Conservation (phyloP, 139 green algal genomes). For the Micromonas commoda region DNA sequence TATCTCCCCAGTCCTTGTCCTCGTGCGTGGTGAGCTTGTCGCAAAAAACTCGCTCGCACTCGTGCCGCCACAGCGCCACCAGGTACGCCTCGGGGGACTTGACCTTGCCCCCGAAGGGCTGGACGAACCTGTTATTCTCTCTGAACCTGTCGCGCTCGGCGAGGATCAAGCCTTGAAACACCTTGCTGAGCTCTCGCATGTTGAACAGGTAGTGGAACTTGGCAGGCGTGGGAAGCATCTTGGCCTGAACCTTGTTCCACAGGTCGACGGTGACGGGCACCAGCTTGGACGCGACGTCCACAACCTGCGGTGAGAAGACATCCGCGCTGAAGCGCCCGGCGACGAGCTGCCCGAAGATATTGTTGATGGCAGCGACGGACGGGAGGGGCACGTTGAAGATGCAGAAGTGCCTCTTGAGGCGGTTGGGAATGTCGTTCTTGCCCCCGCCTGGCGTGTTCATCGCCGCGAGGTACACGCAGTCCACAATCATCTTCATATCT, state of each 20-base stretch:
- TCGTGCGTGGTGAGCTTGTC: slow-evolving; percentile 71
- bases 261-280: slow-evolving; percentile 72
- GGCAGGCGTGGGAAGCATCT: slow-evolving; percentile 75
- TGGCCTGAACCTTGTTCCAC: slow-evolving; percentile 68
- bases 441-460: slow-evolving; percentile 87
- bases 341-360: slow-evolving; percentile 83
- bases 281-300: slow-evolving; percentile 67
- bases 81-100: slow-evolving; percentile 59
- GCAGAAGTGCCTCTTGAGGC: slow-evolving; percentile 85
- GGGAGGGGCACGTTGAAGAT: slow-evolving; percentile 81
- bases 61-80: slow-evolving; percentile 65
- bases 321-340: slow-evolving; percentile 56
- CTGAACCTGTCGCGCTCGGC: slow-evolving; percentile 61
- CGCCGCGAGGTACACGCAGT: slow-evolving; percentile 75
- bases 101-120: slow-evolving; percentile 69
- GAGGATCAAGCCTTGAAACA: slow-evolving; percentile 73
- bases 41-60: slow-evolving; percentile 65
- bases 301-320: slow-evolving; percentile 52
- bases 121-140: slow-evolving; percentile 48
- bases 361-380: slow-evolving; percentile 56
- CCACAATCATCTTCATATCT: slow-evolving; percentile 82
- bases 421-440: slow-evolving; percentile 76
- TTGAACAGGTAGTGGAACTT: slow-evolving; percentile 86
- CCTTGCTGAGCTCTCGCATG: slow-evolving; percentile 60
- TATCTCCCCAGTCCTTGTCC: slow-evolving; percentile 64